Evolutionary conservation across 2,329 filamentous ascomycete genomes (phyloP).

Genomic region (Trichoderma atroviride): DNA sequence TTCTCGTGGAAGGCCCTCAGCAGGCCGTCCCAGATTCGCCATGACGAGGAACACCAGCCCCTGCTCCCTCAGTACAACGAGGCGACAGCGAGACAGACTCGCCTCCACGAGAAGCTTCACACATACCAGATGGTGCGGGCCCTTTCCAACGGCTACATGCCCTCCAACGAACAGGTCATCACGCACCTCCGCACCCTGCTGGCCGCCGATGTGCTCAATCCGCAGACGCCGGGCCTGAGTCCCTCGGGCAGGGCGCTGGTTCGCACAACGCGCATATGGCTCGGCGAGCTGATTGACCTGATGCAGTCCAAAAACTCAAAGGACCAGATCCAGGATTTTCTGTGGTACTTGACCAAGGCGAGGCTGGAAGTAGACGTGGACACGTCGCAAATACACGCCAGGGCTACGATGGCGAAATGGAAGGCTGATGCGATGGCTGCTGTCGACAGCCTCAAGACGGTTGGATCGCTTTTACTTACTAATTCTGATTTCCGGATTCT

Average conservation of each 20-base stretch:
- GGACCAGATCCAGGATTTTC: slow-evolving; percentile 88
- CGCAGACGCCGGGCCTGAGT: slow-evolving; percentile 69
- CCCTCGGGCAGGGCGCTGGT: slow-evolving; percentile 74
- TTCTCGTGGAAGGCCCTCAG: slow-evolving; percentile 20
- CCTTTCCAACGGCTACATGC: slow-evolving; percentile 83
- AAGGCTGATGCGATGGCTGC: slow-evolving; percentile 46
- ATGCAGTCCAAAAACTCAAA: slow-evolving; percentile 78
- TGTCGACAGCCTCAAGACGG: slow-evolving; percentile 79
- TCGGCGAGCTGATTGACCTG: slow-evolving; percentile 80
- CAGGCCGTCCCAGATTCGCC: slow-evolving; percentile 34
- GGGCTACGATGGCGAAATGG: slow-evolving; percentile 37
- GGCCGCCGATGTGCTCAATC: slow-evolving; percentile 76
- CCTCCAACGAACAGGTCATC: slow-evolving; percentile 82
- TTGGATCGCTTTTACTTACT: slow-evolving; percentile 81
- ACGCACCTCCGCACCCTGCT: slow-evolving; percentile 78
- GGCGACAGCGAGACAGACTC: slow-evolving; percentile 75
- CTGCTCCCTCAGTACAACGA: slow-evolving; percentile 86
- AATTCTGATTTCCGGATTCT: slow-evolving; percentile 91
- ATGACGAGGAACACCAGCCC: slow-evolving; percentile 69
- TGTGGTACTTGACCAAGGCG: slow-evolving; percentile 83
- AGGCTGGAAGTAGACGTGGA: slow-evolving; percentile 52
- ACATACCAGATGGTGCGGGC: slow-evolving; percentile 90
- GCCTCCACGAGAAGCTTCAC: slow-evolving; percentile 86
- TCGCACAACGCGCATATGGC: slow-evolving; percentile 71
- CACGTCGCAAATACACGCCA: slow-evolving; percentile 35